Percentiles rank a stretch among this genome's conserved stretches.
phyloP scores from a whole-genome alignment of 2,329 filamentous ascomycete species.

The Coniochaeta sp. region DNA sequence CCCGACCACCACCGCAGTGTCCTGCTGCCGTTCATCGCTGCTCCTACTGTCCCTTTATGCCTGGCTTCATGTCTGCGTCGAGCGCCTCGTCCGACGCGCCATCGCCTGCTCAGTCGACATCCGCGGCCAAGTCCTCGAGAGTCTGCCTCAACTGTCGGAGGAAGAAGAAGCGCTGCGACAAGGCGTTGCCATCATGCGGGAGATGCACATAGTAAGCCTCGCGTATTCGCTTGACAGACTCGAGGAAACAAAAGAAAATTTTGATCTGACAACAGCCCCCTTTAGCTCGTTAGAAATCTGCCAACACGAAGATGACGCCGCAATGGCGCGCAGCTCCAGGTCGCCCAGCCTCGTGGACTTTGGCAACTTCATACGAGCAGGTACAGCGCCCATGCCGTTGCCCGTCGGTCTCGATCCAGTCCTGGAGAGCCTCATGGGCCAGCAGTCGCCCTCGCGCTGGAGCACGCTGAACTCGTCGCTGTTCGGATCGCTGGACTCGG shows the following conservation, averaged over 20 bases:
- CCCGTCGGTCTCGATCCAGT: constrained; percentile 11
- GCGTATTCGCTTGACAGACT: neutral
- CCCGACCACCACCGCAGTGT: neutral
- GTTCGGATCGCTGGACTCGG: constrained; percentile 16
- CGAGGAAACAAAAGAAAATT: too few relatives aligned
- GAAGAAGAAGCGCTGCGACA: constrained; percentile 22
- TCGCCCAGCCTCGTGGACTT: constrained; percentile 6
- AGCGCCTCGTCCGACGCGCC: constrained; percentile 12
- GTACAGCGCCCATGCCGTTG: constrained; percentile 2
- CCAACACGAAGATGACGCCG: constrained; percentile 18
- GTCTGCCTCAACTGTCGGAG: constrained; percentile 20
- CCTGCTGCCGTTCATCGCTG: too few relatives aligned
- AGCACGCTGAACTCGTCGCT: constrained; percentile 14
- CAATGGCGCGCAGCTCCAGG: constrained; percentile 3
- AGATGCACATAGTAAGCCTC: constrained; percentile 19
- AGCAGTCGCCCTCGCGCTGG: constrained; percentile 2
- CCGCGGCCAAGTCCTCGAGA: constrained; percentile 14
- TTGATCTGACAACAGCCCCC: neutral
- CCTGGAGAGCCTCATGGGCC: constrained; percentile 9
- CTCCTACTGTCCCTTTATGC: neutral
- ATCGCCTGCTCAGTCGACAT: constrained; percentile 7
- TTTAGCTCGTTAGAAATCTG: constrained; percentile 17
- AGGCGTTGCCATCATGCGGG: constrained; percentile 18
- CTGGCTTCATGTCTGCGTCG: constrained; percentile 10
- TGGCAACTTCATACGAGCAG: constrained; percentile 2